Conservation (phyloP, 192 early-diverging fungal species). For the Backusella westeae region DNA sequence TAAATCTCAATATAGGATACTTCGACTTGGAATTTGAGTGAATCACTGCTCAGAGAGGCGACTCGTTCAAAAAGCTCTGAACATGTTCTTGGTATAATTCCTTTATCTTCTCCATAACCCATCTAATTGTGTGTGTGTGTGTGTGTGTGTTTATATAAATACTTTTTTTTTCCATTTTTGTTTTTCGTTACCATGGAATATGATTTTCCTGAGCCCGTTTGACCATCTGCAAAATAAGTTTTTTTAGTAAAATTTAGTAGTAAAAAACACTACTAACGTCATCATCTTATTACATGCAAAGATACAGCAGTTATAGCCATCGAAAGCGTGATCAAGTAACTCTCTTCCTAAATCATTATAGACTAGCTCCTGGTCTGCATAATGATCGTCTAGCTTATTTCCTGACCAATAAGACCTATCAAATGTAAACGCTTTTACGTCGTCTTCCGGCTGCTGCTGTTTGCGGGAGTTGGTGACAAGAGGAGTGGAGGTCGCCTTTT, state of each 20-base stretch:
- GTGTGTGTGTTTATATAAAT: not conserved
- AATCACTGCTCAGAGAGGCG: slow-evolving; percentile 30
- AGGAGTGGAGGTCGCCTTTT: not conserved
- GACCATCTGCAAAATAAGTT: slow-evolving; percentile 53
- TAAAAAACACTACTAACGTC: not conserved
- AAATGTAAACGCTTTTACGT: slow-evolving; percentile 72
- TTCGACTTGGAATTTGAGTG: slow-evolving; percentile 61
- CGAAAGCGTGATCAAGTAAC: slow-evolving; percentile 81
- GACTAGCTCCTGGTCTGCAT: slow-evolving; percentile 71
- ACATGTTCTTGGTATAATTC: slow-evolving; percentile 85
- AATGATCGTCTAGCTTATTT: slow-evolving; percentile 52
- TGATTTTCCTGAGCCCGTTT: slow-evolving; percentile 74
- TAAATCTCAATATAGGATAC: slow-evolving; percentile 94
- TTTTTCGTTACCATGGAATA: slow-evolving; percentile 55
- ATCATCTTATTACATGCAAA: slow-evolving; percentile 70
- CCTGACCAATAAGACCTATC: slow-evolving; percentile 89
- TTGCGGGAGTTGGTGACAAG: not conserved
- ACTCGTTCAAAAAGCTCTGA: slow-evolving; percentile 75
- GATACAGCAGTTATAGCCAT: slow-evolving; percentile 90
- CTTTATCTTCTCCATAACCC: slow-evolving; percentile 73
- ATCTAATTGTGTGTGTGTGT: slow-evolving; percentile 33
- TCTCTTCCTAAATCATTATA: slow-evolving; percentile 76
- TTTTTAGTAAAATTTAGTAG: not conserved
- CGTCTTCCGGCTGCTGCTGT: slow-evolving; percentile 4
- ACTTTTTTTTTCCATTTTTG: not conserved